Base-by-base conservation (phyloP, 1,139 yeast genomes). In the Suzukiozyma palmioleophila region DNA sequence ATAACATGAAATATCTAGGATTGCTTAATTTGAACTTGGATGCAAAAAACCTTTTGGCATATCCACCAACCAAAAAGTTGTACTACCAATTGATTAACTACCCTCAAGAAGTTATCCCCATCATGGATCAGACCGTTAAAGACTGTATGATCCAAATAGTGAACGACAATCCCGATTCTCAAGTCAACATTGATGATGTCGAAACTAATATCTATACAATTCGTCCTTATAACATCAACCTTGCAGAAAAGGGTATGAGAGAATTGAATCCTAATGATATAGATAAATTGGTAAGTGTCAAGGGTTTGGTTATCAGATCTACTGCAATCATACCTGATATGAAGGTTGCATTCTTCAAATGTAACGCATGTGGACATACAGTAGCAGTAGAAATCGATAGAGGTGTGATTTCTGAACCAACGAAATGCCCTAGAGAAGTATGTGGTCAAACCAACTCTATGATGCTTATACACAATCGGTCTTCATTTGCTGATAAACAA, bases 91-190 rank as follows among this genome's bases (percentile, higher is more conserved):
- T 92, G 48, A 75, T 88, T 49, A 86, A 87, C 55, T 92, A 90
- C 57, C 99, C 99, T 0, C 97, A 90, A 59, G 99, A 92, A 70
- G 87, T 92, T 33, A 83, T 92, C 41, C 97, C 98, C 8, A 87
- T 92, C 51, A 89, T 92, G 97, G 99, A 92, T 72, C 96, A 89
- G 56, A 83, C 96, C 2, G 76, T 90, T 42, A 90, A 89, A 57
- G 97, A 92, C 58, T 84, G 92, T 51, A 79, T 92, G 79, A 82
- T 88, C 25, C 84, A 90, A 7, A 60, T 89, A 14, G 84, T 84
- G 16, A 69, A 83, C 43, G 90, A 86, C 47, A 40, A 51, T 9
- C 62, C 62, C n/a, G 64, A 62, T 28, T 67, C 66, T 22, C 18
- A 36, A 38, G 50, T 62, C 32, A 67, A 71, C 39, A 67, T 77